Evolutionary conservation across 176 grass and related monocot genomes (phyloP).

Genomic region (Puccinellia tenuiflora): DNA sequence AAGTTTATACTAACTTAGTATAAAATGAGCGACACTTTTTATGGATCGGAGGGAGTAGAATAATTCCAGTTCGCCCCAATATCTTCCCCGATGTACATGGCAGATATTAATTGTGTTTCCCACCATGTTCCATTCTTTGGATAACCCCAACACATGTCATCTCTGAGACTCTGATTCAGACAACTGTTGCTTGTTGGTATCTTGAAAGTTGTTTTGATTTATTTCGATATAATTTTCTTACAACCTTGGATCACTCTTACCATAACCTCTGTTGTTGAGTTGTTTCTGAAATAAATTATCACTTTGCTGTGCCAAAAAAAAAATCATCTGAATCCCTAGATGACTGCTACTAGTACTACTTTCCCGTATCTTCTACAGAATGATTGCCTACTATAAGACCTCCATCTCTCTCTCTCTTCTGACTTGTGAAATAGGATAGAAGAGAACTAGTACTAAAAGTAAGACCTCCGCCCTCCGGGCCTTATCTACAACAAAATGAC

Average conservation of each 20-base stretch:
- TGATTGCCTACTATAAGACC: neutral
- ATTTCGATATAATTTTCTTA: neutral
- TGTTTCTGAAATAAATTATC: neutral
- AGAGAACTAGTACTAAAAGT: conserved; percentile 18
- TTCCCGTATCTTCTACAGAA: neutral
- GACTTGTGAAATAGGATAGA: conserved; percentile 37
- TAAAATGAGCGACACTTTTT: no score
- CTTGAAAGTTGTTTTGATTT: neutral
- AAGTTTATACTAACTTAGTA: no score
- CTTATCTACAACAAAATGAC: conserved; percentile 25
- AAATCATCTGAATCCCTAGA: neutral
- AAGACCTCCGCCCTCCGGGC: neutral
- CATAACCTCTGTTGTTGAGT: neutral
- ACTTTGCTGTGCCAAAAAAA: no score
- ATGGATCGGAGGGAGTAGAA: no score
- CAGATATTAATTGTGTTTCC: no score
- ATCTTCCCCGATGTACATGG: no score
- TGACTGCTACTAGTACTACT: neutral
- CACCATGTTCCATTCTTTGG: no score
- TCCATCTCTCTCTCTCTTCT: conserved; percentile 38
- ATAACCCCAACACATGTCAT: neutral
- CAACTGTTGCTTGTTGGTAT: neutral
- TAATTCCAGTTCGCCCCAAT: no score
- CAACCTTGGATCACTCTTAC: neutral
- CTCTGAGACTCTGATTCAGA: neutral